Evolutionary conservation across 2,329 filamentous ascomycete species (phyloP), one percentile per base, ranked within the genome.

Genomic region (Penicillium sp.): DNA sequence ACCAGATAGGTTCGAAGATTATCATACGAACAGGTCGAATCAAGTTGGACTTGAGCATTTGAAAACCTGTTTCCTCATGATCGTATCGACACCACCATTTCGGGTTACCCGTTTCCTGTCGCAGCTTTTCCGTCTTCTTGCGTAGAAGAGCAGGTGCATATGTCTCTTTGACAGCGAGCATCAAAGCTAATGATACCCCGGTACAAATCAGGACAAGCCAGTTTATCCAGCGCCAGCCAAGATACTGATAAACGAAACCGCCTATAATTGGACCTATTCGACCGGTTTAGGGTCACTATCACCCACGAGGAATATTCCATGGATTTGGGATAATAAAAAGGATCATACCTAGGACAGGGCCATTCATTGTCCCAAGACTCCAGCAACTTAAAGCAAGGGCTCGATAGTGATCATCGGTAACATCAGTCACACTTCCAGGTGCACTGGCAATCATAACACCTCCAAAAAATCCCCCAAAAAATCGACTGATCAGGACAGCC

Each of bases 181-280:
- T 80, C 55, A 84, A 70, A n/a, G 80, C 49, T 48, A 84, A 81
- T 0, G 81, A 83, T 0, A 78, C 76, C 0, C 82, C 88, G 0
- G 82, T 80, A 5, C 88, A 78, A 48, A 92, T 90, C 59, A 91
- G 70, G 9, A 87, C 81, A 7, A 91, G 76, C 87, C 88, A 94
- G 63, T 88, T 88, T 13, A 84, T 85, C 88, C 89, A 94, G 24
- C 89, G 75, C 90, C 90, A 95, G 2, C 89, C 89, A 3, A 91
- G 75, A 54, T 63, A 60, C 29, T 64, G 52, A 23, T 52, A 63
- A 1, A 65, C 50, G 41, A 64, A 90, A 62, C 0, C 86, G 81
- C 59, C 59, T 13, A 61, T 56, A 2, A 62, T 63, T 4, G 59
- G 58, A 4, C 59, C 59, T 62, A 17, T 17, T 4, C 12, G 4